Evolutionary conservation across 345 rosid species (phyloP).

Genomic region (Aquilaria malaccensis): DNA sequence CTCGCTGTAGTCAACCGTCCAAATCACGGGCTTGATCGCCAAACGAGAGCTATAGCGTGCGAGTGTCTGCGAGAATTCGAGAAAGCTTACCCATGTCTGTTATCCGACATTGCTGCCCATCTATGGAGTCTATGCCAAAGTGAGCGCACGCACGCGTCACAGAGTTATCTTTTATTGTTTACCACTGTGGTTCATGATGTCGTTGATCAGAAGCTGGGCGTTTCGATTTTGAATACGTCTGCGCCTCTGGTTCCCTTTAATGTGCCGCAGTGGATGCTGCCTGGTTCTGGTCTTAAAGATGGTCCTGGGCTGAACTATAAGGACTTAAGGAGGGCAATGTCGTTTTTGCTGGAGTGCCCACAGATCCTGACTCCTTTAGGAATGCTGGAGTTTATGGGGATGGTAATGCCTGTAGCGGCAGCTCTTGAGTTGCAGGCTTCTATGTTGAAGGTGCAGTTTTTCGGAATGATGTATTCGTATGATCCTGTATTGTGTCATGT

Average conservation of each 20-base stretch:
- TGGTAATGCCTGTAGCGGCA: slow-evolving; percentile 69
- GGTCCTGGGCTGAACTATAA: slow-evolving; percentile 57
- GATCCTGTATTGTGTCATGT: slow-evolving; percentile 74
- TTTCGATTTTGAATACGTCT: slow-evolving; percentile 64
- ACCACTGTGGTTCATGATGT: slow-evolving; percentile 50
- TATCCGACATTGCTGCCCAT: slow-evolving; percentile 69
- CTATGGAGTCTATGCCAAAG: slow-evolving; percentile 86
- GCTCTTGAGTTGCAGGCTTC: slow-evolving; percentile 85
- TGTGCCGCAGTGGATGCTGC: slow-evolving; percentile 41
- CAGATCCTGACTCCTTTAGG: slow-evolving; percentile 75
- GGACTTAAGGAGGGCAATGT: slow-evolving; percentile 83
- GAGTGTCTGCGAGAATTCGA: slow-evolving; percentile 90
- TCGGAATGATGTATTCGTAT: slow-evolving; percentile 77
- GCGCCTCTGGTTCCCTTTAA: slow-evolving; percentile 78
- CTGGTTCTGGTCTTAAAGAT: slow-evolving; percentile 23
- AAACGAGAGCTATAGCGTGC: slow-evolving; percentile 71
- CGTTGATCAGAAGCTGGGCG: slow-evolving; percentile 43
- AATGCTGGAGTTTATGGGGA: slow-evolving; percentile 72
- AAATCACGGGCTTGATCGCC: slow-evolving; percentile 79
- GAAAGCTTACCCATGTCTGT: slow-evolving; percentile 64
- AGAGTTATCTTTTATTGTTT: slow-evolving; percentile 69
- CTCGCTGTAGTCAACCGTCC: slow-evolving; percentile 75
- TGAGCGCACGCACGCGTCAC: slow-evolving; percentile 89
- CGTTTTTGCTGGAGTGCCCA: slow-evolving; percentile 81
- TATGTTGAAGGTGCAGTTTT: slow-evolving; percentile 88